Base-by-base conservation (phyloP, 2,329 filamentous ascomycete genomes). In the Microascus cirrosus region DNA sequence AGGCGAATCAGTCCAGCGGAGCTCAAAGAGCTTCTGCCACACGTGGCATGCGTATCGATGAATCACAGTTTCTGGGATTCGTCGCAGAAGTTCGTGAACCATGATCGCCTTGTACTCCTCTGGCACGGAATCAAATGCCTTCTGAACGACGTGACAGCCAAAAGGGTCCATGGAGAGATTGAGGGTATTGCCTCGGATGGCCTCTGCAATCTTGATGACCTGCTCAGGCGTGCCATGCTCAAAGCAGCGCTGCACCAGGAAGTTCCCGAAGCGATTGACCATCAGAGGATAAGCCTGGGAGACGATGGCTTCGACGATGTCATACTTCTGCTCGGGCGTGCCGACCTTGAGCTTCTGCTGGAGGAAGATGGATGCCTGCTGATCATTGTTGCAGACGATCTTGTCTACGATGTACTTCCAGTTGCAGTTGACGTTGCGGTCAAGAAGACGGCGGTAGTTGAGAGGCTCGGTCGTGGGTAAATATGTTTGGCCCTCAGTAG, bases 391-490 rank as follows among this genome's bases (percentile, higher is more conserved):
- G 82, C 90, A 95, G 63, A 99, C 92, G 69, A 99, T 99, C 78
- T 97, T 97, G 76, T 99, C 93, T 58, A 99, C 94, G 65, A 99
- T 96, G 70, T 96, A 96, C 74, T 94, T 95, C 94, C 93, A 99
- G 75, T 99, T 95, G 74, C 93, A 97, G 67, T 89, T 95, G 72
- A 95, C 90, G 69, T 93, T 96, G 67, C 92, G 91, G 68, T 99
- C 94, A 53, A 97, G 83, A 45, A 99, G 81, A 58, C 92, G 91
- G 60, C 94, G 91, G 68, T 97, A 99, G 73, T 99, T 97, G 66
- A 97, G 81, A 12, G 93, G 94, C 72, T 99, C 94, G 7, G 89
- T 88, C 3, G 91, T 87, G 12, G 89, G 86, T 32, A 96, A 76
- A 68, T 95, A 96, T 1, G 89, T 94, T 66, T 87, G 85, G 28